Evolutionary conservation across 345 rosid species (phyloP).

Genomic region (Eucalyptus viminalis): DNA sequence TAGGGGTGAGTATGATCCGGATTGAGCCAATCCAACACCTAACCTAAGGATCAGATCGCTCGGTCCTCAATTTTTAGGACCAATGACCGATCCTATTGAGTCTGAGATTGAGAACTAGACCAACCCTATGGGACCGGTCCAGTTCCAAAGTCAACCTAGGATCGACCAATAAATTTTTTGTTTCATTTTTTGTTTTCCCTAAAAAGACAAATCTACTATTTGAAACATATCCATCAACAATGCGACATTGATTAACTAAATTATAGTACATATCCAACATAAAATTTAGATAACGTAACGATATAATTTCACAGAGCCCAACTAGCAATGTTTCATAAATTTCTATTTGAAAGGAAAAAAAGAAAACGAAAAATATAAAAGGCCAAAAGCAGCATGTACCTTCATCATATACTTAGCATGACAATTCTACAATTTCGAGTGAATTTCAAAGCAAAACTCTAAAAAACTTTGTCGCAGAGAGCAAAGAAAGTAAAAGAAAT

Average conservation of each 20-base stretch:
- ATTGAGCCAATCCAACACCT: fast-evolving
- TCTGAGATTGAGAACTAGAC: fast-evolving
- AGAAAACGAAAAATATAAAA: no score
- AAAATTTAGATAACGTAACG: no score
- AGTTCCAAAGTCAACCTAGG: fast-evolving
- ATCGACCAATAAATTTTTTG: no score
- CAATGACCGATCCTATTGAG: fast-evolving
- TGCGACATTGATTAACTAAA: fast-evolving
- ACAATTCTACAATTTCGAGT: background rate
- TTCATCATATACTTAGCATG: background rate
- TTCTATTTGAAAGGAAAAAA: background rate
- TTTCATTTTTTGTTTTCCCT: no score
- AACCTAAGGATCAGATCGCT: no score
- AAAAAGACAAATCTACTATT: no score
- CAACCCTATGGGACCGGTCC: fast-evolving
- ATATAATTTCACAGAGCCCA: background rate
- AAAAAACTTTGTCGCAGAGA: fast-evolving
- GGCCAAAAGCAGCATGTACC: background rate
- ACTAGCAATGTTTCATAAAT: background rate
- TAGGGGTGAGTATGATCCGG: fast-evolving
- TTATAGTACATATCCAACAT: no score
- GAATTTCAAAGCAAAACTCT: background rate
- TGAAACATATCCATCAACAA: fast-evolving
- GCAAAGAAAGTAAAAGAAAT: background rate
- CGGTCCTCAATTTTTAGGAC: no score